These are phyloP conservation scores for Nakaseomyces glabratus DNA, from an alignment of 1,139 yeast genomes.

Conservation along the genomic window DNA sequence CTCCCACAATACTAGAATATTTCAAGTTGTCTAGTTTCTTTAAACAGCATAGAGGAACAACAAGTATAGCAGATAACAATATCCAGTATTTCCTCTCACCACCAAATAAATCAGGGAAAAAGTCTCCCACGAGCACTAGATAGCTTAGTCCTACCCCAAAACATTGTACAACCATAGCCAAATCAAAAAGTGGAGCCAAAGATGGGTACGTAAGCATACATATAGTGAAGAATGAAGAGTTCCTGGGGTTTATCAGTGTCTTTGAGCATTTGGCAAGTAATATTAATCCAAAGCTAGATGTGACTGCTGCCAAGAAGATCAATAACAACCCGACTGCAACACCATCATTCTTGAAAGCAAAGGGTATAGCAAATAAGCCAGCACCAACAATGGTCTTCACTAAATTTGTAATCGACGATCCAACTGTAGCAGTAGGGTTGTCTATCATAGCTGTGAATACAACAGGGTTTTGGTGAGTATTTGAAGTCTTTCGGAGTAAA, in stretches of 20 bases:
- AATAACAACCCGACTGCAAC: slow-evolving; percentile 56
- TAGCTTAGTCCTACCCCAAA: slow-evolving; percentile 91
- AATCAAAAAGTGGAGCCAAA: slow-evolving; percentile 72
- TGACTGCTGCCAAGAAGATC: slow-evolving; percentile 60
- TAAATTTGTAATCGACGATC: slow-evolving; percentile 49
- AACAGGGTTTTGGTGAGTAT: no score
- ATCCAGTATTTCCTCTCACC: slow-evolving; percentile 51
- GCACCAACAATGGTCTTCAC: slow-evolving; percentile 79
- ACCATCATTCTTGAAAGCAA: slow-evolving; percentile 82
- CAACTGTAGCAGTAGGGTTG: slow-evolving; percentile 25
- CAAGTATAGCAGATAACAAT: slow-evolving; percentile 46
- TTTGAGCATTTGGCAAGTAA: slow-evolving; percentile 68
- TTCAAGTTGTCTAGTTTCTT: slow-evolving; percentile 74
- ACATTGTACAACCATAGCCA: slow-evolving; percentile 83
- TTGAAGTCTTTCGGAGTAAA: no score
- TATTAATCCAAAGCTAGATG: slow-evolving; percentile 74
- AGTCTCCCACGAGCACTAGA: slow-evolving; percentile 79
- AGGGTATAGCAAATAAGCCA: slow-evolving; percentile 88
- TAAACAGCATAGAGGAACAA: slow-evolving; percentile 69
- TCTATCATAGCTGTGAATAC: neutral
- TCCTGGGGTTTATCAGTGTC: slow-evolving; percentile 52
- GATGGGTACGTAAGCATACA: slow-evolving; percentile 79
- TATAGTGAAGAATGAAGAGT: slow-evolving; percentile 78
- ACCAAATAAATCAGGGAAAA: slow-evolving; percentile 61
- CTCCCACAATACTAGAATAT: slow-evolving; percentile 78